Percentiles rank a stretch among this genome's conserved stretches.
phyloP scores from a whole-genome alignment of 306 rosid genomes.

The Rubus parviflorus region DNA sequence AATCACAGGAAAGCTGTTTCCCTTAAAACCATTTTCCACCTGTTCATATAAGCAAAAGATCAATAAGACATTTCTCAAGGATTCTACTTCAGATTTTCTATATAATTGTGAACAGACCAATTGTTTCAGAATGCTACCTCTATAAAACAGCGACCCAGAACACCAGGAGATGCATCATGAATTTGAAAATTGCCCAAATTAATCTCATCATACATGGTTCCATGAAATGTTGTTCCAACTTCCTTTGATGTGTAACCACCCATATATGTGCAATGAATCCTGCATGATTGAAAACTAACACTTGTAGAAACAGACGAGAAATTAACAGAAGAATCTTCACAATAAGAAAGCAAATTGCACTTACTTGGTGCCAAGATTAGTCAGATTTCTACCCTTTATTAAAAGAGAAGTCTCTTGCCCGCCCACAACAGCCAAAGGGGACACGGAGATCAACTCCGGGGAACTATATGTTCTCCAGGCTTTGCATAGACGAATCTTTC shows the following conservation, averaged over 20 bases:
- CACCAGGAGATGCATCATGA: constrained; percentile 52
- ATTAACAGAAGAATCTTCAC: constrained; percentile 20
- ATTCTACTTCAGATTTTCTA: constrained; percentile 7
- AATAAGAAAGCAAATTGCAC: constrained; percentile 28
- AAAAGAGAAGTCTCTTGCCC: constrained; percentile 71
- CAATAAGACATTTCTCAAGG: not conserved
- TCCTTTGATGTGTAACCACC: constrained; percentile 65
- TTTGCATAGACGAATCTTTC: constrained; percentile 60
- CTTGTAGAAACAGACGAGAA: constrained; percentile 20
- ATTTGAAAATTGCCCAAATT: constrained; percentile 56
- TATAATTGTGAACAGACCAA: not conserved
- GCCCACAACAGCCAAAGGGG: constrained; percentile 81
- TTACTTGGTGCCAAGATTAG: constrained; percentile 72
- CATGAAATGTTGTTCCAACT: constrained; percentile 47
- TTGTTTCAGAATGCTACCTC: constrained; percentile 53
- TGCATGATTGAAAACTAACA: constrained; percentile 36
- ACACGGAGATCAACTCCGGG: constrained; percentile 76
- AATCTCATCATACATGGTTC: constrained; percentile 56
- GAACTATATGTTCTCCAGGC: constrained; percentile 72
- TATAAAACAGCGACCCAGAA: constrained; percentile 80
- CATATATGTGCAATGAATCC: constrained; percentile 78
- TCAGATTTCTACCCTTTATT: constrained; percentile 78
- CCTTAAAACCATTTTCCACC: constrained; percentile 93
- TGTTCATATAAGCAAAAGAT: constrained; percentile 35
- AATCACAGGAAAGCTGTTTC: constrained; percentile 77